Conservation (phyloP, 495 filamentous ascomycete species). For the Aspergillus diversus region DNA sequence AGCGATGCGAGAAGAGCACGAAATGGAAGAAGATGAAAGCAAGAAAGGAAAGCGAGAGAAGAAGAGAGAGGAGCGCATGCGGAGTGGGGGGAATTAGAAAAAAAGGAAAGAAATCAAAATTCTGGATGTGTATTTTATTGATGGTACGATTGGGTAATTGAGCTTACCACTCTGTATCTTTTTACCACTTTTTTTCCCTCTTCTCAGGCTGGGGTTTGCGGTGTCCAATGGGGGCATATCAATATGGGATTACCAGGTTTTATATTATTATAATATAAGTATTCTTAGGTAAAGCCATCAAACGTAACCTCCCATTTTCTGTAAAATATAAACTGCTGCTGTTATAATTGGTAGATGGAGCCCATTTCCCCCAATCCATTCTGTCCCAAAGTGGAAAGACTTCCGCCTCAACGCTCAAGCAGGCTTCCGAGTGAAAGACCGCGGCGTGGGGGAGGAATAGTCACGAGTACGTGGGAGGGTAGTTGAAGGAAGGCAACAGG, state of each 20-base stretch:
- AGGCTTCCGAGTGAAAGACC: constrained; percentile 3
- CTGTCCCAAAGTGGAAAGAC: constrained; percentile 18
- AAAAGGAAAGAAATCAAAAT: constrained; percentile 19
- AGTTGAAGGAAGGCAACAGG: neutral
- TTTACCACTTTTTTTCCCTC: constrained; percentile 3
- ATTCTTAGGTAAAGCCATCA: neutral
- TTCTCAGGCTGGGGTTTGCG: neutral
- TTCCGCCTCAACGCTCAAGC: constrained; percentile 6
- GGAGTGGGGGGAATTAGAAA: constrained; percentile 25
- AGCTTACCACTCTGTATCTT: neutral
- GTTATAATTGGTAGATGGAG: constrained; percentile 4
- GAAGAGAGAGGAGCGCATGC: constrained; percentile 31
- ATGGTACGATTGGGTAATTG: constrained; percentile 18
- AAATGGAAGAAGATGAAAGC: constrained; percentile 24
- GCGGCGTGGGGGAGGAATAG: constrained; percentile 11
- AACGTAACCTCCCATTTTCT: neutral
- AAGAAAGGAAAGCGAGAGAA: constrained; percentile 27
- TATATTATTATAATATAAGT: constrained; percentile 1
- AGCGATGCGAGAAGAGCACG: constrained; percentile 17
- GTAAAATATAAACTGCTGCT: neutral
- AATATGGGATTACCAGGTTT: constrained; percentile 12
- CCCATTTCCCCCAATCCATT: neutral
- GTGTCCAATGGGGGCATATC: constrained; percentile 17
- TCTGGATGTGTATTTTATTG: constrained; percentile 20
- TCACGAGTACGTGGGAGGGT: neutral